A percentile compares a stretch with the other conserved stretches of the same genome.
Evolutionary conservation across 2,329 filamentous ascomycete genomes (phyloP).

Genomic region (Diplocarpon rosae): DNA sequence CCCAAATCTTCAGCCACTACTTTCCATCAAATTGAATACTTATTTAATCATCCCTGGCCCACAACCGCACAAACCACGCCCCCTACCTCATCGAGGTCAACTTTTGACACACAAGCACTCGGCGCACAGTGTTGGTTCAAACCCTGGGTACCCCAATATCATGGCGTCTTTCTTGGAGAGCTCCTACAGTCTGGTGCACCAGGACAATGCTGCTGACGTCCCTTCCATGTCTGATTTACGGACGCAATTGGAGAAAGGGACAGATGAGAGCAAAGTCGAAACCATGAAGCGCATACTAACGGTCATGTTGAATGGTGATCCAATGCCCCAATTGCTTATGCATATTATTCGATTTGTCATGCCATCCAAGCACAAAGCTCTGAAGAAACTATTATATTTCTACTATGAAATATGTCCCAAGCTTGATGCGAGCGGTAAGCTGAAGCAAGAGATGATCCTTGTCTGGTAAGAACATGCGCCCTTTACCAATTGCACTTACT

Average conservation of each 20-base stretch:
- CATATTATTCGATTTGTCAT: constrained; percentile 99
- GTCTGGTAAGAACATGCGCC: constrained; percentile 59
- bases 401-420: constrained; percentile 99
- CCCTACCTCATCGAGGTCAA: constrained; percentile 9
- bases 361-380: constrained; percentile 89
- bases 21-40: constrained; percentile 5
- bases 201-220: constrained; percentile 93
- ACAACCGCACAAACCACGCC: constrained; percentile 7
- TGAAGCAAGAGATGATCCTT: constrained; percentile 99
- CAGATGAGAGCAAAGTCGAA: constrained; percentile 83
- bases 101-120: constrained; percentile 4
- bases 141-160: constrained; percentile 30
- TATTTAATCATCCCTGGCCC: neutral
- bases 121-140: neutral
- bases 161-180: constrained; percentile 95
- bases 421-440: constrained; percentile 79
- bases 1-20: constrained; percentile 8
- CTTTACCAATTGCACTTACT: neutral
- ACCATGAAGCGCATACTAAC: constrained; percentile 95
- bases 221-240: constrained; percentile 85
- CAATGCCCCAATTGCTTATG: constrained; percentile 93
- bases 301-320: constrained; percentile 95
- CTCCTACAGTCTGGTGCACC: constrained; percentile 91
- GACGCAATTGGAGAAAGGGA: constrained; percentile 87
- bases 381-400: constrained; percentile 98